These are phyloP conservation scores for Anethum foeniculum DNA, from an alignment of 140 eudicot species.

Conservation along the genomic window DNA sequence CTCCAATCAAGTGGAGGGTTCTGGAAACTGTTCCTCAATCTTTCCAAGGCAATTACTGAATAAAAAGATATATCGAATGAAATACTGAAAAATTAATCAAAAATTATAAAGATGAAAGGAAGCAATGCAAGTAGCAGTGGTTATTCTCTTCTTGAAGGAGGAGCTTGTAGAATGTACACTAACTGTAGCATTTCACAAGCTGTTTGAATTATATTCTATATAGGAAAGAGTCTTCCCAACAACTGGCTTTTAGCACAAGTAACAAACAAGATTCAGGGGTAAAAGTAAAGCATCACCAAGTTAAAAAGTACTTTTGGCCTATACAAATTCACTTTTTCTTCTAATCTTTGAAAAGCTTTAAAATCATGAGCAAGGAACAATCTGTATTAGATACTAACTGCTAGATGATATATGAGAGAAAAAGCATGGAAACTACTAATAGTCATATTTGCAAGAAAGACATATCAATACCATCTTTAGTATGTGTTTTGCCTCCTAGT, in stretches of 20 bases:
- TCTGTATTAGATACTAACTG: neutral
- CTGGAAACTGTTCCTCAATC: constrained; percentile 44
- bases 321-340: neutral
- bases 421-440: neutral
- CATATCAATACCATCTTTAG: constrained; percentile 54
- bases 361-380: constrained; percentile 1
- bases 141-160: neutral
- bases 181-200: neutral
- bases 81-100: neutral
- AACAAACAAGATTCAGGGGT: neutral
- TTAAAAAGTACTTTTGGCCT: constrained; percentile 1
- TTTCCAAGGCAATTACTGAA: constrained; percentile 57
- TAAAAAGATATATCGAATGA: constrained; percentile 3
- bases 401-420: neutral
- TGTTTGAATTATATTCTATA: neutral
- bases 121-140: neutral
- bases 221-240: neutral
- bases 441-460: neutral
- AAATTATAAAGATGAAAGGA: neutral
- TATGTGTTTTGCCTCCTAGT: constrained; percentile 61
- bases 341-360: neutral
- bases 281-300: constrained; percentile 1
- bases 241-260: neutral
- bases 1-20: constrained; percentile 85
- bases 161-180: neutral